Evolutionary conservation across 1,284 basidiomycete species (phyloP).

Genomic region (Apiotrichum domesticum): DNA sequence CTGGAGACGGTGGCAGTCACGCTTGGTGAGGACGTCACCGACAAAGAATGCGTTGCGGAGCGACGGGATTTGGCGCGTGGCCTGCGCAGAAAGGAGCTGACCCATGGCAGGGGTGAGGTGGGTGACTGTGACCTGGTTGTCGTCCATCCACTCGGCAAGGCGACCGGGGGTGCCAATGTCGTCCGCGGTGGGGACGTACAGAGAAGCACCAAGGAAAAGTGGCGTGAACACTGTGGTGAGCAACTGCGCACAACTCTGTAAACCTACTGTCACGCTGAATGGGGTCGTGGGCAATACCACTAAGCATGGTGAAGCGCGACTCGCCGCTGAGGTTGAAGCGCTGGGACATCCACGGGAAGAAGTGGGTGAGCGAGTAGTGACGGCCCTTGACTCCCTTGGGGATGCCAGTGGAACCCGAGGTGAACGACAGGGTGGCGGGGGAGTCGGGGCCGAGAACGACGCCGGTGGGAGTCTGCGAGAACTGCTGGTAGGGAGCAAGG

Average conservation of each 20-base stretch:
- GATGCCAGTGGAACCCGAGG: constrained; percentile 94
- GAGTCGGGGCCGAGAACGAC: constrained; percentile 90
- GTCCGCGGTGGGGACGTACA: constrained; percentile 94
- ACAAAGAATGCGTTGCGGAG: constrained; percentile 95
- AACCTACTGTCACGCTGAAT: constrained; percentile 80
- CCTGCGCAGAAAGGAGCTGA: constrained; percentile 93
- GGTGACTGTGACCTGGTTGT: constrained; percentile 81
- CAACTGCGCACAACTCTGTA: too few species aligned
- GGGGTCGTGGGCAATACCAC: constrained; percentile 98
- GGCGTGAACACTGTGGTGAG: constrained; percentile 72
- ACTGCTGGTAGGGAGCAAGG: constrained; percentile 49
- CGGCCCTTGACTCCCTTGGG: constrained; percentile 95
- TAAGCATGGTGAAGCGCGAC: constrained; percentile 96
- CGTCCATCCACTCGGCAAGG: constrained; percentile 98
- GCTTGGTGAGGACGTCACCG: constrained; percentile 97
- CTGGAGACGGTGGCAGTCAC: constrained; percentile 93
- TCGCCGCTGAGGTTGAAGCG: constrained; percentile 69
- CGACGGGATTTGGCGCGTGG: constrained; percentile 78
- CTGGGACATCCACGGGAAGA: constrained; percentile 99
- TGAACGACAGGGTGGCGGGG: constrained; percentile 91
- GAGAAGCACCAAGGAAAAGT: constrained; percentile 90
- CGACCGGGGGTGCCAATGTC: constrained; percentile 96
- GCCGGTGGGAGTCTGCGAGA: constrained; percentile 53
- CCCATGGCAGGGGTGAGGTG: constrained; percentile 99
- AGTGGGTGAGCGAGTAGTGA: constrained; percentile 95